Evolutionary conservation across 805 yeast genomes (phyloP).

Genomic region (Saturnispora sekii): DNA sequence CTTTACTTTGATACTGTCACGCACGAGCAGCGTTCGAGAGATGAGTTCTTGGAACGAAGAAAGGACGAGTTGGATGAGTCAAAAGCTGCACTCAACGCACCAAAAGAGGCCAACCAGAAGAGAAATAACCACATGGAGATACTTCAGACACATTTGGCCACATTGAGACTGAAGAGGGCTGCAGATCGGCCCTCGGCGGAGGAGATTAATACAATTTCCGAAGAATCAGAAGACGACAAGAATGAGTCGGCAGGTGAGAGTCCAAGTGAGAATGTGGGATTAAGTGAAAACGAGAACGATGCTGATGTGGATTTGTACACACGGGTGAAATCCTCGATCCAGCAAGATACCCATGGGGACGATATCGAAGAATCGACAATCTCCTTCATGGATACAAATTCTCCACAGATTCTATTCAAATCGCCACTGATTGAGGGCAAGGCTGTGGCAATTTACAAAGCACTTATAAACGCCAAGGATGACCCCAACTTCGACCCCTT

Average conservation of each 20-base stretch:
- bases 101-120: conserved; percentile 12
- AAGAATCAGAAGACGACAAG: conserved; percentile 2
- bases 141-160: background rate
- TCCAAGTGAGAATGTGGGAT: conserved; percentile 31
- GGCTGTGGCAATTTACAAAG: conserved; percentile 55
- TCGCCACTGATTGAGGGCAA: conserved; percentile 33
- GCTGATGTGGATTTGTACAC: conserved; percentile 4
- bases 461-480: conserved; percentile 39
- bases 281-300: conserved; percentile 24
- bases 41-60: conserved; percentile 14
- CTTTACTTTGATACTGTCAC: conserved; percentile 47
- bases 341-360: background rate
- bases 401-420: conserved; percentile 57
- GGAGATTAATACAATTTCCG: background rate
- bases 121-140: conserved; percentile 1
- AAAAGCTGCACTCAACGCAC: background rate
- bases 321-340: background rate
- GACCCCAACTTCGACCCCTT: conserved; percentile 36
- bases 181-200: background rate
- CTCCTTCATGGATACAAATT: conserved; percentile 54
- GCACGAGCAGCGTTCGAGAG: conserved; percentile 22
- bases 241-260: conserved; percentile 36
- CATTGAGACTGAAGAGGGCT: conserved; percentile 1
- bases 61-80: conserved; percentile 9
- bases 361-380: conserved; percentile 26